phyloP scores from a whole-genome alignment of 129 eudicot genomes.

The Ambrosia trifida region DNA sequence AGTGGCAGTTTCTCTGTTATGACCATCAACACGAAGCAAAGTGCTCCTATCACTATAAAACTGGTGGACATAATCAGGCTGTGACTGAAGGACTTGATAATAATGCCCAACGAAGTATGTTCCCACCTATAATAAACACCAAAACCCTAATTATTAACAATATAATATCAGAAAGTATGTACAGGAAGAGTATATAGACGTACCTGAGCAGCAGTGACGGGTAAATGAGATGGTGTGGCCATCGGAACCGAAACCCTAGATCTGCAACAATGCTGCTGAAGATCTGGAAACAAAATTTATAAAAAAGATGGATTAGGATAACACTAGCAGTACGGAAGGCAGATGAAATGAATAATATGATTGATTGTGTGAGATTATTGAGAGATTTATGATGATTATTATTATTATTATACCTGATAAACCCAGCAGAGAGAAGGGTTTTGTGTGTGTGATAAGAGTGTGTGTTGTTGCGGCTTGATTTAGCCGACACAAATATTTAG shows the following conservation, averaged over 20 bases:
- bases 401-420: slow-evolving; percentile 12
- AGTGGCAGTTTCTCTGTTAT: slow-evolving; percentile 59
- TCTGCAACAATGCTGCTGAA: slow-evolving; percentile 51
- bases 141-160: slow-evolving; percentile 6
- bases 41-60: slow-evolving; percentile 74
- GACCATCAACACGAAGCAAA: slow-evolving; percentile 76
- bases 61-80: slow-evolving; percentile 71
- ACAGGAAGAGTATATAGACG: neutral
- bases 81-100: slow-evolving; percentile 66
- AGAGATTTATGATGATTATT: neutral
- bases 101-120: slow-evolving; percentile 79
- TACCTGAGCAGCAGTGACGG: slow-evolving; percentile 82
- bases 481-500: slow-evolving; percentile 30
- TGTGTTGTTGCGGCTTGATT: slow-evolving; percentile 20
- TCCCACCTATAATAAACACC: slow-evolving; percentile 53
- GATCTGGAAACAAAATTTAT: slow-evolving; percentile 28
- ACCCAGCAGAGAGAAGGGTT: slow-evolving; percentile 23
- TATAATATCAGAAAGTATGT: neutral
- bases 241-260: slow-evolving; percentile 52
- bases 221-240: slow-evolving; percentile 67
- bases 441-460: slow-evolving; percentile 17
- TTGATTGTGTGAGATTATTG: neutral
- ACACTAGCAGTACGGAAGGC: slow-evolving; percentile 1
- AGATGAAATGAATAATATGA: neutral
- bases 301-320: slow-evolving; percentile 15